phyloP scores from a whole-genome alignment of 495 filamentous ascomycete genomes.

The Lasiosphaeria hispida region DNA sequence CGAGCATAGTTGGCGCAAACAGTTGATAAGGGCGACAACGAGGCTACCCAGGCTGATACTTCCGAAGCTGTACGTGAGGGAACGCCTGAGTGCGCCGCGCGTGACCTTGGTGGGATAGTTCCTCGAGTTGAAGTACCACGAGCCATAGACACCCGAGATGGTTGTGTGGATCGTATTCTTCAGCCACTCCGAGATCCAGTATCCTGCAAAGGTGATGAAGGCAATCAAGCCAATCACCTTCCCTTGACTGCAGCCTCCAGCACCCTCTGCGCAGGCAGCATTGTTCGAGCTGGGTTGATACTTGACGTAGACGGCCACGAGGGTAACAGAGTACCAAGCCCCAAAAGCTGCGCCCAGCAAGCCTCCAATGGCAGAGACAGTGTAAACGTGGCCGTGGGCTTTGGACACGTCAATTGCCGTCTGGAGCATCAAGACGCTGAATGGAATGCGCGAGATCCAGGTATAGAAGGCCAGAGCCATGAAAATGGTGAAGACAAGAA shows the following conservation, averaged over 20 bases:
- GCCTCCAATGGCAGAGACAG: constrained; percentile 78
- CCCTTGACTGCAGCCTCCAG: constrained; percentile 66
- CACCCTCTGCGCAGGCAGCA: constrained; percentile 61
- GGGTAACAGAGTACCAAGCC: constrained; percentile 59
- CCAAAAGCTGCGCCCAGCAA: constrained; percentile 69
- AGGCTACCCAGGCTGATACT: constrained; percentile 84
- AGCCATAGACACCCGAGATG: constrained; percentile 84
- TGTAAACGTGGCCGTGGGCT: constrained; percentile 77
- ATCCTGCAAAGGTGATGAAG: constrained; percentile 84
- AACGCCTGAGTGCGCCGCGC: constrained; percentile 69
- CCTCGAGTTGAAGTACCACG: constrained; percentile 81
- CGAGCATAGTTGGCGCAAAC: constrained; percentile 72
- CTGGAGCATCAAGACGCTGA: constrained; percentile 85
- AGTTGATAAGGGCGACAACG: constrained; percentile 83
- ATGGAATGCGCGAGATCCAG: constrained; percentile 87
- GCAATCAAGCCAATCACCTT: constrained; percentile 82
- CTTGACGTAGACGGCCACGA: constrained; percentile 71
- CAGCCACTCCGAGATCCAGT: constrained; percentile 89
- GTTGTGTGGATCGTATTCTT: constrained; percentile 91
- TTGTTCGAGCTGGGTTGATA: constrained; percentile 66
- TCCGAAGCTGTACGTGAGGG: constrained; percentile 87
- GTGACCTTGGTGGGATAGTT: constrained; percentile 76
- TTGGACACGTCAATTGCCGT: constrained; percentile 84
- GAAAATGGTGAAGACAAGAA: constrained; percentile 69
- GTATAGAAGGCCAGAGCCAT: constrained; percentile 53